These are phyloP conservation scores for Breviolum minutum DNA, from an alignment of 73 alveolate genomes.

Conservation along the genomic window DNA sequence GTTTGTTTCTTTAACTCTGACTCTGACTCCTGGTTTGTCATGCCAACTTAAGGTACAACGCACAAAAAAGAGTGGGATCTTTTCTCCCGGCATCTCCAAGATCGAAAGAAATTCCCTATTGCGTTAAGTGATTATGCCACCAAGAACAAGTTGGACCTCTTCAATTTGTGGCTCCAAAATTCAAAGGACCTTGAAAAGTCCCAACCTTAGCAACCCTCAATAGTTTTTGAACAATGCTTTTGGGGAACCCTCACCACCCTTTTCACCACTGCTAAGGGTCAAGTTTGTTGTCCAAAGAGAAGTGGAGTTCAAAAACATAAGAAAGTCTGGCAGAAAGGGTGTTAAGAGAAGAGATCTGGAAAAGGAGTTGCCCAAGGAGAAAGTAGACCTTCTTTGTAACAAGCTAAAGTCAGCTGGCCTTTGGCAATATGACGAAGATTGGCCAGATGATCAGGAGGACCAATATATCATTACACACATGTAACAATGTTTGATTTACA, in stretches of 20 bases:
- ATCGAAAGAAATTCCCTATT: constrained; percentile 12
- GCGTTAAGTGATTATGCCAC: neutral
- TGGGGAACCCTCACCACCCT: neutral
- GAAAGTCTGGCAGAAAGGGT: neutral
- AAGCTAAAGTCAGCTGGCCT: neutral
- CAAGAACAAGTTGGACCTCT: neutral
- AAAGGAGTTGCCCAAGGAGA: neutral
- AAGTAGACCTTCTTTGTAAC: neutral
- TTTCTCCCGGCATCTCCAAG: constrained; percentile 3
- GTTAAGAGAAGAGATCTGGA: constrained; percentile 1
- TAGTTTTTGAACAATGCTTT: neutral
- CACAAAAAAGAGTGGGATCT: constrained; percentile 35
- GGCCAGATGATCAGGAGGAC: constrained; percentile 34
- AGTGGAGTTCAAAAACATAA: neutral
- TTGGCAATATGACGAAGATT: constrained; percentile 5
- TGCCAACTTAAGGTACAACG: neutral
- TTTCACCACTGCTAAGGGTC: constrained; percentile 7
- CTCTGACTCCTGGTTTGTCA: neutral
- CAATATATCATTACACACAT: neutral
- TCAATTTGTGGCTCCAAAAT: constrained; percentile 53
- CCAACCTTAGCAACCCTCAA: neutral
- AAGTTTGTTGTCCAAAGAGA: neutral
- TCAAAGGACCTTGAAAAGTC: constrained; percentile 1
- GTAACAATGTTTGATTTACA: neutral
- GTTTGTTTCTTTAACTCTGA: neutral